These are phyloP conservation scores for Chenopodium album DNA, from an alignment of 148 eudicot species.

Conservation along the genomic window DNA sequence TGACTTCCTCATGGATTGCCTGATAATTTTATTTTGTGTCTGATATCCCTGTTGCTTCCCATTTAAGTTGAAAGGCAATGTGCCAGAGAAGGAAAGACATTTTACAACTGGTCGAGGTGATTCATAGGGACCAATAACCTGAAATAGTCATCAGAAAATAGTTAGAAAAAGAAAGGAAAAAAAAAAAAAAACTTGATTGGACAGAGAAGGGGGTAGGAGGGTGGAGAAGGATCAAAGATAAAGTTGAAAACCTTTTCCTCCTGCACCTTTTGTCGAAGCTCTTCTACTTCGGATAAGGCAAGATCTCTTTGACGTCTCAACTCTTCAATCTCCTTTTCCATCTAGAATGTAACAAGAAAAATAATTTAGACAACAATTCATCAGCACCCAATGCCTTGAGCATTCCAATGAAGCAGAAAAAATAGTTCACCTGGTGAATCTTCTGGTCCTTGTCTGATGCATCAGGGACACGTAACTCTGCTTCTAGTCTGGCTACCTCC, in stretches of 20 bases:
- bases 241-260: slow-evolving; percentile 49
- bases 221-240: neutral
- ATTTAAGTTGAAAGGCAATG: slow-evolving; percentile 43
- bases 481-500: slow-evolving; percentile 90
- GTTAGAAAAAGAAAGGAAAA: neutral
- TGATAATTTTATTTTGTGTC: slow-evolving; percentile 47
- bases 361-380: neutral
- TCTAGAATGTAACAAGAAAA: slow-evolving; percentile 35
- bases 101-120: slow-evolving; percentile 59
- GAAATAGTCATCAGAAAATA: slow-evolving; percentile 2
- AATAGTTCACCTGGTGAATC: slow-evolving; percentile 56
- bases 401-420: neutral
- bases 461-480: slow-evolving; percentile 82
- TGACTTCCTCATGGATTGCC: slow-evolving; percentile 80
- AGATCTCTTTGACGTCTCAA: slow-evolving; percentile 80
- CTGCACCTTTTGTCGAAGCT: slow-evolving; percentile 64
- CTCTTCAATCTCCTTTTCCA: slow-evolving; percentile 88
- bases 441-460: slow-evolving; percentile 69
- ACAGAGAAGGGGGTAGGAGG: neutral
- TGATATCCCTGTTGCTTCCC: slow-evolving; percentile 48
- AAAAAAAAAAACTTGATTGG: neutral
- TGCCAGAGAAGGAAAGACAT: slow-evolving; percentile 74
- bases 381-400: neutral
- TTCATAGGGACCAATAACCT: slow-evolving; percentile 46
- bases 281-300: slow-evolving; percentile 78